phyloP scores from a whole-genome alignment of 164 flowering plant species.

The Macadamia tetraphylla region DNA sequence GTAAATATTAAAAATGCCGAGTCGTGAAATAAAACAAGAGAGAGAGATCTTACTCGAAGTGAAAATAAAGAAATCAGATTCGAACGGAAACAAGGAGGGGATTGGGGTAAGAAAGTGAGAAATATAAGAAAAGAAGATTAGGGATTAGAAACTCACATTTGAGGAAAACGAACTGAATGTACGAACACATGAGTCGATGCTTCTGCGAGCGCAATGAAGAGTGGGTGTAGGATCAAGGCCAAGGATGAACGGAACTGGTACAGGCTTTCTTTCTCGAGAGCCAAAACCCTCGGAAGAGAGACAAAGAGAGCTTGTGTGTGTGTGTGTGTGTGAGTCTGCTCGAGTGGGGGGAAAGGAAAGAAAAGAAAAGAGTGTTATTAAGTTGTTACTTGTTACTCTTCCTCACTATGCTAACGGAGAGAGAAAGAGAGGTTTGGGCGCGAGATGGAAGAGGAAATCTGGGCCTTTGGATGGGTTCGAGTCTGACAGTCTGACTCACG shows the following conservation, averaged over 20 bases:
- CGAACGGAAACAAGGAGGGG: not conserved
- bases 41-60: no score
- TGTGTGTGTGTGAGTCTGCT: no score
- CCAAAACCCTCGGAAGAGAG: no score
- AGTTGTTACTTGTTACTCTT: no score
- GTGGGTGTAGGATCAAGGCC: slow-evolving; percentile 5
- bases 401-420: not conserved
- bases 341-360: not conserved
- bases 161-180: not conserved
- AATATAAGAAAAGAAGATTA: not conserved
- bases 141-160: slow-evolving; percentile 9
- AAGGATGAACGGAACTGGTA: no score
- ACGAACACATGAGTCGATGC: not conserved
- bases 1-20: no score
- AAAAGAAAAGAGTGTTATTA: no score
- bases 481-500: not conserved
- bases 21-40: no score
- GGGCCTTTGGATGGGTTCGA: not conserved
- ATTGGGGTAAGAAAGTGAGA: not conserved
- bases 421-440: not conserved
- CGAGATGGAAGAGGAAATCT: not conserved
- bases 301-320: no score
- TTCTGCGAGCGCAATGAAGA: not conserved
- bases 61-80: not conserved
- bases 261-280: no score